Evolutionary conservation across 1,139 yeast genomes (phyloP).

Genomic region (Arxiozyma telluris): DNA sequence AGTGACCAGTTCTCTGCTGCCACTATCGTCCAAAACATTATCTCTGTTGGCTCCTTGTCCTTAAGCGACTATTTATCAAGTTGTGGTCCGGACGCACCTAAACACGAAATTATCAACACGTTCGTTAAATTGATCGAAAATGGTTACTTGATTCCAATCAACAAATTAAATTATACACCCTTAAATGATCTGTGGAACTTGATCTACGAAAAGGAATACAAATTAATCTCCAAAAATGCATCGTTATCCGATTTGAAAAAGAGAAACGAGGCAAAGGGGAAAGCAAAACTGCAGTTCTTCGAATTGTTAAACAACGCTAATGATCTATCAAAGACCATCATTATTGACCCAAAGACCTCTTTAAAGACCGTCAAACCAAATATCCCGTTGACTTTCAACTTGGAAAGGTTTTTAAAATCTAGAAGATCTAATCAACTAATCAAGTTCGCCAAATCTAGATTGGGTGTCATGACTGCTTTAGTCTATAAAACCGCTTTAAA

Average conservation of each 20-base stretch:
- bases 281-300: constrained; percentile 37
- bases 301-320: constrained; percentile 17
- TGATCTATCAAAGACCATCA: constrained; percentile 35
- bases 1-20: constrained; percentile 42
- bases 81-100: constrained; percentile 1
- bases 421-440: constrained; percentile 58
- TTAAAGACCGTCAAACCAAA: constrained; percentile 37
- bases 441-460: constrained; percentile 53
- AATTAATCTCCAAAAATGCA: constrained; percentile 42
- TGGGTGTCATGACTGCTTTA: constrained; percentile 61
- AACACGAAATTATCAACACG: constrained; percentile 15
- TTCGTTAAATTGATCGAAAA: constrained; percentile 25
- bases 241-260: constrained; percentile 56
- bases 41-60: constrained; percentile 54
- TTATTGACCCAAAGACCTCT: constrained; percentile 31
- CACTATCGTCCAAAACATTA: constrained; percentile 61
- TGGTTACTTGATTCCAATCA: constrained; percentile 51
- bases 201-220: constrained; percentile 44
- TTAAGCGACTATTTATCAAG: constrained; percentile 46
- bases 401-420: constrained; percentile 57
- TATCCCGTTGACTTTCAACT: constrained; percentile 53
- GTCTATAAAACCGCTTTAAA: constrained; percentile 54
- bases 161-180: constrained; percentile 35
- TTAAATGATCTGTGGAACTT: constrained; percentile 48
- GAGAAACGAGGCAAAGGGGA: constrained; percentile 54